Conservation (phyloP, 2,329 filamentous ascomycete genomes). For the Cryphonectria radicalis region DNA sequence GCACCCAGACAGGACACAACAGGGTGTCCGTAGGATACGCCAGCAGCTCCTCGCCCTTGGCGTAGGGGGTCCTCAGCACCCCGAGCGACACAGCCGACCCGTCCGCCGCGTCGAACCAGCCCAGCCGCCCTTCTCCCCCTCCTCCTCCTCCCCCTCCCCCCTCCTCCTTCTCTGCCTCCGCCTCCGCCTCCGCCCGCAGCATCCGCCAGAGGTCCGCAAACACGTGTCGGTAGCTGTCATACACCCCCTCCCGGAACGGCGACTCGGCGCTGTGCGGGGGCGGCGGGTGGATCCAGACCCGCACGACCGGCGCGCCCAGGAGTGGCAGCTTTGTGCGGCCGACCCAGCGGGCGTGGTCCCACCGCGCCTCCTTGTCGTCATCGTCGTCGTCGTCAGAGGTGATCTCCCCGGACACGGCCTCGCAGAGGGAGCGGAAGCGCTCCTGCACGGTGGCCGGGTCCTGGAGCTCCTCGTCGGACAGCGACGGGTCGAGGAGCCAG, state of each 20-base stretch:
- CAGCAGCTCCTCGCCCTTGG: slow-evolving; percentile 18
- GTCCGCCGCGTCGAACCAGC: slow-evolving; percentile 25
- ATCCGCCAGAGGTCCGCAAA: slow-evolving; percentile 29
- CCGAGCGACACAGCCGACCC: slow-evolving; percentile 24
- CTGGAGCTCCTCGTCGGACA: slow-evolving; percentile 23
- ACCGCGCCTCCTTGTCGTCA: slow-evolving; percentile 16
- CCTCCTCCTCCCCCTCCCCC: neutral
- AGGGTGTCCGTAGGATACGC: slow-evolving; percentile 28
- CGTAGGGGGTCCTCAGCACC: slow-evolving; percentile 15
- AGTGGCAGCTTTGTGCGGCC: slow-evolving; percentile 20
- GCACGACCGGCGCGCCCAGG: slow-evolving; percentile 18
- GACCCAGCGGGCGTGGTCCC: slow-evolving; percentile 28
- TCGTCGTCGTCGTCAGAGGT: neutral
- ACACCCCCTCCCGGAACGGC: slow-evolving; percentile 28
- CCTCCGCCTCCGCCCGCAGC: slow-evolving; percentile 6
- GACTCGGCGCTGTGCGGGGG: slow-evolving; percentile 25
- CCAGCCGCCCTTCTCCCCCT: neutral
- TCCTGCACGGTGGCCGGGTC: slow-evolving; percentile 17
- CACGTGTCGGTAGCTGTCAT: slow-evolving; percentile 29
- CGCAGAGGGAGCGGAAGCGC: slow-evolving; percentile 18
- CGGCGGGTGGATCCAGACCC: slow-evolving; percentile 12
- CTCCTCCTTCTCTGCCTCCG: too few species aligned
- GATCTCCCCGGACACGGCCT: slow-evolving; percentile 19
- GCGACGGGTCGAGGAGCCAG: slow-evolving; percentile 28
- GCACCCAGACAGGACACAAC: slow-evolving; percentile 27